These are phyloP conservation scores for Ustilago hordei DNA, from an alignment of 1,284 basidiomycete species.

Conservation along the genomic window DNA sequence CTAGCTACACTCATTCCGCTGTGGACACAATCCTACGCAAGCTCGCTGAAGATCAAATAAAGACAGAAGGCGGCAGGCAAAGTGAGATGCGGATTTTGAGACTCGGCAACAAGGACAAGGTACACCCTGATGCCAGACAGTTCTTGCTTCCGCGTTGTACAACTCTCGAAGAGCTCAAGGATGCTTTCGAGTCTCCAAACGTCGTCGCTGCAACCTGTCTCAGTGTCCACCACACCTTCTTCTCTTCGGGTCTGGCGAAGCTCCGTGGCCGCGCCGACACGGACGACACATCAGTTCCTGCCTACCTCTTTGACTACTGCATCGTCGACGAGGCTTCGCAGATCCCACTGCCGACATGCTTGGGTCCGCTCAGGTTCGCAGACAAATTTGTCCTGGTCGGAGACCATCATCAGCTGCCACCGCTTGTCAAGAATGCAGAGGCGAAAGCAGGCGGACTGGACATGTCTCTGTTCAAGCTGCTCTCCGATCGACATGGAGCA, in stretches of 20 bases:
- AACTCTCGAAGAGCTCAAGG: slow-evolving; percentile 73
- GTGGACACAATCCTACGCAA: slow-evolving; percentile 95
- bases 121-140: slow-evolving; percentile 73
- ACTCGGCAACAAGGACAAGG: slow-evolving; percentile 91
- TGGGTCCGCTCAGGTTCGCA: slow-evolving; percentile 90
- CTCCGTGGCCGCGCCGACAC: slow-evolving; percentile 18
- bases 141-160: slow-evolving; percentile 76
- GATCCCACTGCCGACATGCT: slow-evolving; percentile 92
- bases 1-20: slow-evolving; percentile 95
- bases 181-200: slow-evolving; percentile 84
- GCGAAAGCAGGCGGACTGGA: slow-evolving; percentile 86
- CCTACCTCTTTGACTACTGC: slow-evolving; percentile 89
- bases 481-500: slow-evolving; percentile 84
- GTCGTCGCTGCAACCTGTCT: slow-evolving; percentile 96
- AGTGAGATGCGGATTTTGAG: slow-evolving; percentile 75
- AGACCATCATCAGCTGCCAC: slow-evolving; percentile 96
- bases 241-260: slow-evolving; percentile 73
- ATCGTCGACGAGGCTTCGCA: slow-evolving; percentile 99
- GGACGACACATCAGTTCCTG: slow-evolving; percentile 40
- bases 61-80: slow-evolving; percentile 14
- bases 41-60: slow-evolving; percentile 73
- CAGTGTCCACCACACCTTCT: slow-evolving; percentile 88
- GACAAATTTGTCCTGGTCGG: slow-evolving; percentile 93
- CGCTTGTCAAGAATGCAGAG: slow-evolving; percentile 79
- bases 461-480: slow-evolving; percentile 85